These are phyloP conservation scores for Phyllosticta capitalensis DNA, from an alignment of 2,329 filamentous ascomycete genomes.

Conservation along the genomic window DNA sequence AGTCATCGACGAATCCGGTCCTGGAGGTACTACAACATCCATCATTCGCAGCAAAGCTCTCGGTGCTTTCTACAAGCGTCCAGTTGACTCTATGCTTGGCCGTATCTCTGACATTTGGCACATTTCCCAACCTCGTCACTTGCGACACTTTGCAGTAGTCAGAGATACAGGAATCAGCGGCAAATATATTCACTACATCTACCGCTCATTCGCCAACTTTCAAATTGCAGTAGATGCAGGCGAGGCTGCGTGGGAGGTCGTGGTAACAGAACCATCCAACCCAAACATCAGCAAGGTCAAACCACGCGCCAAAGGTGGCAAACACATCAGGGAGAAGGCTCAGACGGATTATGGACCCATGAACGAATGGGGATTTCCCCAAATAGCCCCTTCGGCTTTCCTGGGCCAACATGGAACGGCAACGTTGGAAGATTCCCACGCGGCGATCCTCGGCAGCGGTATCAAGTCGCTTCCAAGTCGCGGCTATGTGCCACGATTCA, in stretches of 20 bases:
- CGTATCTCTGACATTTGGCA: constrained; percentile 49
- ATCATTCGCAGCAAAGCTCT: constrained; percentile 30
- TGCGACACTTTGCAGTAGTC: constrained; percentile 48
- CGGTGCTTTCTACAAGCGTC: constrained; percentile 45
- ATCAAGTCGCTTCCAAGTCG: constrained; percentile 3
- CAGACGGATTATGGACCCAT: constrained; percentile 19
- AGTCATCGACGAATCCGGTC: constrained; percentile 37
- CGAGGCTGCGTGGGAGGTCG: constrained; percentile 45
- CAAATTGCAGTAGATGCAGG: constrained; percentile 42
- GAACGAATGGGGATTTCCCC: constrained; percentile 41
- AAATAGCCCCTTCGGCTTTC: constrained; percentile 23
- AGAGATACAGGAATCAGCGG: constrained; percentile 42
- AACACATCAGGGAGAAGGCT: constrained; percentile 5
- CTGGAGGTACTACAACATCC: constrained; percentile 40
- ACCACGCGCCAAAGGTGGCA: constrained; percentile 13
- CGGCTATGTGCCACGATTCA: constrained; percentile 2
- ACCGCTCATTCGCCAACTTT: constrained; percentile 46
- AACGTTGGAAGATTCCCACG: constrained; percentile 22
- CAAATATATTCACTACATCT: constrained; percentile 40
- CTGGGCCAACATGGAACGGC: constrained; percentile 33
- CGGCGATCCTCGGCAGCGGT: neutral
- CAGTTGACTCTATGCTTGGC: constrained; percentile 43
- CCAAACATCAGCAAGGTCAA: constrained; percentile 18
- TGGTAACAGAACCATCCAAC: constrained; percentile 21
- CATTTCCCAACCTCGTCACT: constrained; percentile 47